Evolutionary conservation across 139 green algal genomes (phyloP).

Genomic region (Auxenochlorella pyrenoidosa): DNA sequence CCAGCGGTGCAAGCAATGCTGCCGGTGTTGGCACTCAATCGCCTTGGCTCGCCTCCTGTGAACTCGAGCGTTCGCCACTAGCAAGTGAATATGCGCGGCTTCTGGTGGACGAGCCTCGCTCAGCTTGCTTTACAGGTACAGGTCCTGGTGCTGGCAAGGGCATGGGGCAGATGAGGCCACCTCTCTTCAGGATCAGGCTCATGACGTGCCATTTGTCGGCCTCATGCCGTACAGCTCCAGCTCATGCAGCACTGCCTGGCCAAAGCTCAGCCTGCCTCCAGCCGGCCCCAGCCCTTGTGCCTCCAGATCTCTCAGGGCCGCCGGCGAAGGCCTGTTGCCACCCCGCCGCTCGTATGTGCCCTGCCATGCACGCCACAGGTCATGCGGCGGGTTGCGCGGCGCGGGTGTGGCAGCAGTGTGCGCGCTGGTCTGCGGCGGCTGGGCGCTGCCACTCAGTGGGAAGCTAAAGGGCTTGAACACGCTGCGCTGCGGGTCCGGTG

Average conservation of each 20-base stretch:
- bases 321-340: not conserved
- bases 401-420: not conserved
- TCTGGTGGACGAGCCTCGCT: too few relatives aligned
- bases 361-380: slow-evolving; percentile 34
- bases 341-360: slow-evolving; percentile 6
- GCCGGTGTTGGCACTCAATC: too few relatives aligned
- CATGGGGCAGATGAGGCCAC: too few relatives aligned
- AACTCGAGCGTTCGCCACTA: too few relatives aligned
- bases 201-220: not conserved
- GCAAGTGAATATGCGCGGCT: too few relatives aligned
- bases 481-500: slow-evolving; percentile 35
- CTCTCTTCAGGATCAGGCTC: too few relatives aligned
- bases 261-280: slow-evolving; percentile 1
- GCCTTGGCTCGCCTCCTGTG: too few relatives aligned
- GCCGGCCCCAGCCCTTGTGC: not conserved
- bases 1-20: too few relatives aligned
- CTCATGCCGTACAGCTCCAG: slow-evolving; percentile 25
- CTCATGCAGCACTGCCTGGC: slow-evolving; percentile 11
- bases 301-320: slow-evolving; percentile 11
- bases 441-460: not conserved
- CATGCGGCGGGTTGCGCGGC: slow-evolving; percentile 20
- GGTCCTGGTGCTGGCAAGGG: too few relatives aligned
- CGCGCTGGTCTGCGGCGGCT: not conserved
- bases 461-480: slow-evolving; percentile 41
- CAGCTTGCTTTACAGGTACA: too few relatives aligned